phyloP scores from a whole-genome alignment of 2,329 filamentous ascomycete genomes.

The Talaromyces atroroseus region DNA sequence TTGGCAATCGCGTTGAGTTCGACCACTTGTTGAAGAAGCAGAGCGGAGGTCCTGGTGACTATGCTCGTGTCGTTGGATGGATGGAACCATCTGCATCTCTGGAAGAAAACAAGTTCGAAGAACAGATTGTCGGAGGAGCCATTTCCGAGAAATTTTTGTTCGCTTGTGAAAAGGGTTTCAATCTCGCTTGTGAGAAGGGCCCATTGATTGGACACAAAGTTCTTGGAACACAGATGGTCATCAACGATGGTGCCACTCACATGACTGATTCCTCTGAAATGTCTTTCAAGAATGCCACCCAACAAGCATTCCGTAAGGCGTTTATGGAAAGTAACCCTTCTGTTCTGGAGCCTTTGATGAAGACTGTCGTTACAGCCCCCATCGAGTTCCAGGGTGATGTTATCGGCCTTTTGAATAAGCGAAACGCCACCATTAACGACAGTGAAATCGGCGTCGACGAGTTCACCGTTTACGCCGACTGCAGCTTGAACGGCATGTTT shows the following conservation, averaged over 20 bases:
- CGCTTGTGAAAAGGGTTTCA: constrained; percentile 93
- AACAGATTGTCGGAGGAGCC: constrained; percentile 79
- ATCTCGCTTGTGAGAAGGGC: constrained; percentile 73
- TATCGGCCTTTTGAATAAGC: constrained; percentile 92
- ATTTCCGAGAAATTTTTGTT: constrained; percentile 95
- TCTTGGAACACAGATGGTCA: constrained; percentile 80
- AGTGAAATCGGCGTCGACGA: constrained; percentile 92
- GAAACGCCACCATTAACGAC: constrained; percentile 89
- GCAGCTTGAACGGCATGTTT: constrained; percentile 95
- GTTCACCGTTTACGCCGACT: constrained; percentile 87
- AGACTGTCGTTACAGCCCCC: constrained; percentile 91
- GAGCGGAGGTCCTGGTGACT: constrained; percentile 91
- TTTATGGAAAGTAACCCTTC: constrained; percentile 76
- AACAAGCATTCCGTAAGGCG: constrained; percentile 93
- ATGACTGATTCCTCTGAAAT: constrained; percentile 97
- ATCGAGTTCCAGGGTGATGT: constrained; percentile 97
- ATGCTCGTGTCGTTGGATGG: constrained; percentile 82
- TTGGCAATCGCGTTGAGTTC: constrained; percentile 72
- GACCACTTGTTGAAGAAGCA: constrained; percentile 95
- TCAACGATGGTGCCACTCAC: constrained; percentile 95
- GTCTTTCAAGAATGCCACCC: constrained; percentile 89
- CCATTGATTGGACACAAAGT: constrained; percentile 91
- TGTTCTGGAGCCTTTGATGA: constrained; percentile 95
- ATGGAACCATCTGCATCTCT: constrained; percentile 77
- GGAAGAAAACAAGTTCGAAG: constrained; percentile 74